These are phyloP conservation scores for Amaranthus tricolor DNA, from an alignment of 179 eudicot genomes.

Conservation along the genomic window DNA sequence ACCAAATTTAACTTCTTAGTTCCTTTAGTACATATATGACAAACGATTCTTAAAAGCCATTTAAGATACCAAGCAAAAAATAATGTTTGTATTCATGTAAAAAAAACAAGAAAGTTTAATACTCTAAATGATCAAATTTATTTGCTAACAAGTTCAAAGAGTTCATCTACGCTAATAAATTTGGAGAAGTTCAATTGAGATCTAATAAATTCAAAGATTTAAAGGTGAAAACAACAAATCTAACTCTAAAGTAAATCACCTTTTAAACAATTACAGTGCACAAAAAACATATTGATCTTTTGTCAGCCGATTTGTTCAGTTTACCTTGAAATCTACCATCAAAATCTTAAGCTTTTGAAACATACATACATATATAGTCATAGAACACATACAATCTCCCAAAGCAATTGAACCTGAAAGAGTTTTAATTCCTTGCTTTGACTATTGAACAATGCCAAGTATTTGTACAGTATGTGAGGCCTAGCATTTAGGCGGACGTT, in stretches of 20 bases:
- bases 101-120: neutral
- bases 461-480: too few species aligned
- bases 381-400: too few species aligned
- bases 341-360: slow-evolving; percentile 58
- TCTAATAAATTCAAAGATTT: neutral
- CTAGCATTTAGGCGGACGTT: too few species aligned
- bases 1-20: too few species aligned
- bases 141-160: neutral
- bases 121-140: neutral
- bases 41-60: too few species aligned
- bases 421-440: too few species aligned
- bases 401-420: too few species aligned
- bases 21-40: too few species aligned
- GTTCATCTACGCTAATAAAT: neutral
- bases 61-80: too few species aligned
- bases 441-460: too few species aligned
- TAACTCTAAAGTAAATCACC: neutral
- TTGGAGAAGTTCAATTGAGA: neutral
- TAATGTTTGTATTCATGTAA: too few species aligned
- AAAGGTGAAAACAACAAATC: neutral
- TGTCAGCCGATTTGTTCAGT: neutral
- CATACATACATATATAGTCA: too few species aligned
- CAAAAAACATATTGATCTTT: neutral
- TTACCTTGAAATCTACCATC: slow-evolving; percentile 92
- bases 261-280: neutral